Percentiles rank a stretch among this genome's conserved stretches.
These are phyloP conservation scores for Stephania japonica DNA, from an alignment of 164 flowering plant genomes.

Conservation along the genomic window DNA sequence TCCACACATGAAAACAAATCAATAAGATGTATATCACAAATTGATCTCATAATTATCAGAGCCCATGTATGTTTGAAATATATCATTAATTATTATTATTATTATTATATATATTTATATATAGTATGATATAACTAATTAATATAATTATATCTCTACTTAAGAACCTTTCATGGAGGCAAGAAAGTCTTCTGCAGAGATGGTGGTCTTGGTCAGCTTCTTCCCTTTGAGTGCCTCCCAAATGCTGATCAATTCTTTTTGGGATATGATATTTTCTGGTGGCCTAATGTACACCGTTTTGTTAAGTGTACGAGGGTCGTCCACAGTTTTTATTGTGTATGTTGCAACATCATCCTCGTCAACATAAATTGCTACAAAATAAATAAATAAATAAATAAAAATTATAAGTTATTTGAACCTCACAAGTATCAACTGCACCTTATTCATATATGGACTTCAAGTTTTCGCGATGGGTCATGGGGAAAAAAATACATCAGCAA, in stretches of 20 bases:
- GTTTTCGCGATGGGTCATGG: too few species aligned
- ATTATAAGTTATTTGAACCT: too few species aligned
- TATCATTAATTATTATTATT: too few species aligned
- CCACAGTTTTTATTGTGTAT: conserved; percentile 43
- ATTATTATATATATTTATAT: too few species aligned
- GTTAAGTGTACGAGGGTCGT: conserved; percentile 63
- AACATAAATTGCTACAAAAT: conserved; percentile 39
- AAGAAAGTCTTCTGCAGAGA: conserved; percentile 40
- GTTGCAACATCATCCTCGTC: conserved; percentile 59
- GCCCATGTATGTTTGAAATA: neutral
- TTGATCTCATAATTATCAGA: neutral
- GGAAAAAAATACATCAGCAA: neutral
- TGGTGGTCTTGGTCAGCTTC: conserved; percentile 24
- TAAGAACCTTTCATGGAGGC: conserved; percentile 40
- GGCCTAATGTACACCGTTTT: conserved; percentile 60
- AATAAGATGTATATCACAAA: neutral
- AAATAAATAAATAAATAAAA: too few species aligned
- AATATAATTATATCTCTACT: neutral
- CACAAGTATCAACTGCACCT: too few species aligned
- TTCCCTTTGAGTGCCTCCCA: conserved; percentile 53
- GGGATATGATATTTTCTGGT: conserved; percentile 46
- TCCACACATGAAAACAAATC: neutral
- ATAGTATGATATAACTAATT: too few species aligned
- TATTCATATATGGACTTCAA: too few species aligned
- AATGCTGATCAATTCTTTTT: conserved; percentile 39